Evolutionary conservation across 345 rosid species (phyloP).

Genomic region (Heritiera fomes): DNA sequence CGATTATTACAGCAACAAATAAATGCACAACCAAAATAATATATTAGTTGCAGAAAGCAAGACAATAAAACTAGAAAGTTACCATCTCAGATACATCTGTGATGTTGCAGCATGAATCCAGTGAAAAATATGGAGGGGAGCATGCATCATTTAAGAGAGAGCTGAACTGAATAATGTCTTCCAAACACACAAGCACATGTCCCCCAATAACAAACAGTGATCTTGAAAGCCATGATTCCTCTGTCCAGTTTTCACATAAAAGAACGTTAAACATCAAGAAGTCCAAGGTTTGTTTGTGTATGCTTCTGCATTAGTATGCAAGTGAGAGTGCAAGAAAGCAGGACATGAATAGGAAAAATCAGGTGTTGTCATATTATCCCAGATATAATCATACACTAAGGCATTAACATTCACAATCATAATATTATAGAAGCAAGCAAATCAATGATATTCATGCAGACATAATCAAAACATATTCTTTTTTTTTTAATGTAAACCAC

Average conservation of each 20-base stretch:
- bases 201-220: constrained; percentile 72
- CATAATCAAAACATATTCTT: no score
- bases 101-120: constrained; percentile 61
- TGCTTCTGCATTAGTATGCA: neutral
- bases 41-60: constrained; percentile 8
- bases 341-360: neutral
- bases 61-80: constrained; percentile 13
- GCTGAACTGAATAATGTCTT: constrained; percentile 75
- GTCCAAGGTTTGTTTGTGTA: neutral
- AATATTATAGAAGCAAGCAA: no score
- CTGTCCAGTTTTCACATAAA: constrained; percentile 43
- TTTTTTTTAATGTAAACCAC: no score
- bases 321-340: neutral
- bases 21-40: neutral
- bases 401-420: no score
- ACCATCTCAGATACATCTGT: constrained; percentile 65
- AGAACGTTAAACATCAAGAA: neutral
- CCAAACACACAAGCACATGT: constrained; percentile 64
- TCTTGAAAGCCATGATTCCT: constrained; percentile 63
- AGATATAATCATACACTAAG: neutral
- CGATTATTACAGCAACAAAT: neutral
- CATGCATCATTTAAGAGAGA: constrained; percentile 40
- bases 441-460: no score
- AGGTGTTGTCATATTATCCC: neutral
- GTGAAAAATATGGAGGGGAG: constrained; percentile 60